Conservation (phyloP, 2,329 filamentous ascomycete genomes). For the Exophiala bonariae region DNA sequence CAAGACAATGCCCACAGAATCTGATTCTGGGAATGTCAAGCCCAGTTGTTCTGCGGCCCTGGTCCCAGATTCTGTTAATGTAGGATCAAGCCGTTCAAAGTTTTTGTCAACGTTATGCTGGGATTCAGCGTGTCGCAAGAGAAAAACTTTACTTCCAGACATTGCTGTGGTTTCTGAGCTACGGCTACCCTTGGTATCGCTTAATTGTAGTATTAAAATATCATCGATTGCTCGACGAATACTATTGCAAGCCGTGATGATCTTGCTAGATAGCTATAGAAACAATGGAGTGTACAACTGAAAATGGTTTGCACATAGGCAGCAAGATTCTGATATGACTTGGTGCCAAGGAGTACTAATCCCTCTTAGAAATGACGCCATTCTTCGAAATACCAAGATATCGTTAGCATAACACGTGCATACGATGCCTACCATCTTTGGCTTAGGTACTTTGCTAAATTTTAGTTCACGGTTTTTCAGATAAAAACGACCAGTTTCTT, state of each 20-base stretch:
- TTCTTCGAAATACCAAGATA: conserved; percentile 3
- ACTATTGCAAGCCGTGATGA: not conserved
- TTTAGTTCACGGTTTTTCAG: too few species aligned
- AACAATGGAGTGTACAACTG: not conserved
- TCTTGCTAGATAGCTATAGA: conserved; percentile 2
- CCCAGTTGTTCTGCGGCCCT: conserved; percentile 7
- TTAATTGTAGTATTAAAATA: conserved; percentile 1
- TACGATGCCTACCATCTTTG: too few species aligned
- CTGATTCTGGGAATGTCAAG: conserved; percentile 7
- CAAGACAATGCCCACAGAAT: conserved; percentile 4
- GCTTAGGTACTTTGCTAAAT: too few species aligned
- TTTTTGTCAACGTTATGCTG: conserved; percentile 7
- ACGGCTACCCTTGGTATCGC: conserved; percentile 4
- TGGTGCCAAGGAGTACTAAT: not conserved
- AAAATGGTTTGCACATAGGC: not conserved
- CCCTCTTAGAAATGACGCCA: not conserved
- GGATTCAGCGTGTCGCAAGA: conserved; percentile 8
- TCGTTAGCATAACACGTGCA: conserved; percentile 1
- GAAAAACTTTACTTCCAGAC: conserved; percentile 2
- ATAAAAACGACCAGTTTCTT: too few species aligned
- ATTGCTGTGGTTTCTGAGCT: conserved; percentile 5
- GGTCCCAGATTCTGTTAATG: conserved; percentile 3
- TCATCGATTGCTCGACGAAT: conserved; percentile 5
- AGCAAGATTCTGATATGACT: conserved; percentile 1
- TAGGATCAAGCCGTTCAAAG: conserved; percentile 6